Evolutionary conservation across 805 yeast species (phyloP).

Genomic region (Yarrowia hollandica): DNA sequence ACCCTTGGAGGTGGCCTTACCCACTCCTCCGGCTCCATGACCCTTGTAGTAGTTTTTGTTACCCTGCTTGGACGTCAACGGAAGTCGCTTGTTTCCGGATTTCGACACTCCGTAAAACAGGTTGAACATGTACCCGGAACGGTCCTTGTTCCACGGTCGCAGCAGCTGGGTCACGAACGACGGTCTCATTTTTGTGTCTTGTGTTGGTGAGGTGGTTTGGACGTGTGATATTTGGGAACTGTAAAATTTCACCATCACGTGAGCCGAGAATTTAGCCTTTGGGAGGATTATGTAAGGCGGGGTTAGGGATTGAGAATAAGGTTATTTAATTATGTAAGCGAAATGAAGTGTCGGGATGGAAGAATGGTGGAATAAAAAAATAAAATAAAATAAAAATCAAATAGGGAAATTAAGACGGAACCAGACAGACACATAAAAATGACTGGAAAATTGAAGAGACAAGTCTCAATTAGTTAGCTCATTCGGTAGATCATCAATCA

Average conservation of each 20-base stretch:
- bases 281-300: not conserved
- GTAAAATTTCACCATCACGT: constrained; percentile 20
- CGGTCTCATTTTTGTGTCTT: constrained; percentile 40
- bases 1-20: constrained; percentile 72
- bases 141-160: constrained; percentile 86
- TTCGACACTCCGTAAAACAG: constrained; percentile 78
- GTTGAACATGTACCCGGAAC: constrained; percentile 59
- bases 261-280: not conserved
- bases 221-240: constrained; percentile 1
- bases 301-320: too few relatives aligned
- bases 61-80: constrained; percentile 90
- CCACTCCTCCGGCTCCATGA: constrained; percentile 92
- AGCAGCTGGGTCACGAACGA: constrained; percentile 50
- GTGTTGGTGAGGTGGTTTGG: not conserved
- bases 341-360: too few relatives aligned
- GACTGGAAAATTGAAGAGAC: too few relatives aligned
- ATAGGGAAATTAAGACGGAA: too few relatives aligned
- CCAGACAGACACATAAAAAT: too few relatives aligned
- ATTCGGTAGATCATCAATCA: too few relatives aligned
- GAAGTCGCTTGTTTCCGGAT: constrained; percentile 73
- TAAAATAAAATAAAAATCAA: too few relatives aligned
- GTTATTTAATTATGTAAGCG: too few relatives aligned
- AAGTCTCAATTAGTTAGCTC: too few relatives aligned
- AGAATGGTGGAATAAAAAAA: too few relatives aligned
- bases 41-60: constrained; percentile 94